Conservation (phyloP, 805 yeast species). For the Wickerhamiella dianesei region DNA sequence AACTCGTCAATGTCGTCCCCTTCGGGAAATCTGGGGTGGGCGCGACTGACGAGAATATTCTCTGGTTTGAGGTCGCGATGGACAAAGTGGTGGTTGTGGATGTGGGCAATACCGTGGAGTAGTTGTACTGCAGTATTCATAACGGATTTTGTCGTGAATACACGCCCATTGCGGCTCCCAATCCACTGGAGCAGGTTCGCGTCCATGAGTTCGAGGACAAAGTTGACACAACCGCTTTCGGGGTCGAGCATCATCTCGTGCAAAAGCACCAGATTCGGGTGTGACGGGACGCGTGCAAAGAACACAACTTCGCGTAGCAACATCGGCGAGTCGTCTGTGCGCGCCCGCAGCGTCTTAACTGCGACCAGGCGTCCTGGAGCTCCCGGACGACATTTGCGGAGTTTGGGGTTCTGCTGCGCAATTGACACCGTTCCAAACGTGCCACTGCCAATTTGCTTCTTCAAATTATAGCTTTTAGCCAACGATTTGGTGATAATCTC, state of each 20-base stretch:
- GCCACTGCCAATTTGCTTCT: conserved; percentile 15
- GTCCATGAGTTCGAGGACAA: conserved; percentile 81
- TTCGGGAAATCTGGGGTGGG: conserved; percentile 35
- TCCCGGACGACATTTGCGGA: background rate
- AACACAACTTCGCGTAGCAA: conserved; percentile 30
- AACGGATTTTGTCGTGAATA: conserved; percentile 45
- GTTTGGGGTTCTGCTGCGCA: conserved; percentile 12
- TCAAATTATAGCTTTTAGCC: background rate
- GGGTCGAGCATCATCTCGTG: conserved; percentile 71
- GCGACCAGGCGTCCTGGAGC: conserved; percentile 40
- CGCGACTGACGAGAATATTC: conserved; percentile 59
- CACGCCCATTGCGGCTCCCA: conserved; percentile 40
- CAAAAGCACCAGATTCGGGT: conserved; percentile 56
- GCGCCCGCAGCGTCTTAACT: conserved; percentile 60
- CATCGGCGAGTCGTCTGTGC: conserved; percentile 25
- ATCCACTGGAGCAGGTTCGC: conserved; percentile 70
- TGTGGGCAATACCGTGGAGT: conserved; percentile 65
- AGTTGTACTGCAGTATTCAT: conserved; percentile 44
- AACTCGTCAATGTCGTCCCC: background rate
- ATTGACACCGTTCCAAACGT: conserved; percentile 23
- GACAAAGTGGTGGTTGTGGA: conserved; percentile 53
- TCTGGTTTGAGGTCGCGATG: conserved; percentile 95
- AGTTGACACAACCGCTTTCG: conserved; percentile 45
- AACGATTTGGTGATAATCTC: background rate
- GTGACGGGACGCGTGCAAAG: conserved; percentile 44